phyloP scores from a whole-genome alignment of 129 eudicot species.

The Centella asiatica region DNA sequence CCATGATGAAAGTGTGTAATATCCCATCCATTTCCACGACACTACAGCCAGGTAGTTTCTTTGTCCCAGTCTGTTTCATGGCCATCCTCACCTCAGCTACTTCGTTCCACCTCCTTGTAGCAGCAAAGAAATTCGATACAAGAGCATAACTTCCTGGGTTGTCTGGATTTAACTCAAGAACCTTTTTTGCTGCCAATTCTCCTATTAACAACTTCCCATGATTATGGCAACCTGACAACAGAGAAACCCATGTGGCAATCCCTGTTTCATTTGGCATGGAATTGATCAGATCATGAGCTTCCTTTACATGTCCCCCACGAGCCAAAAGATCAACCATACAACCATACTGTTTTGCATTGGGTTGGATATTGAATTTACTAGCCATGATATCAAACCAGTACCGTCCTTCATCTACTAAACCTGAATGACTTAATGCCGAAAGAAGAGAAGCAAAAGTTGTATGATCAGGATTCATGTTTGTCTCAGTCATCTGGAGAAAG shows the following conservation, averaged over 20 bases:
- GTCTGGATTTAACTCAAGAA: slow-evolving; percentile 53
- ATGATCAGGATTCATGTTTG: slow-evolving; percentile 48
- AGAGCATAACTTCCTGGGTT: slow-evolving; percentile 49
- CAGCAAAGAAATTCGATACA: slow-evolving; percentile 62
- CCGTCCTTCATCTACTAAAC: slow-evolving; percentile 65
- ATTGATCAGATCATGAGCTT: slow-evolving; percentile 44
- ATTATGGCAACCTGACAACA: slow-evolving; percentile 71
- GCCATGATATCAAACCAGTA: slow-evolving; percentile 63
- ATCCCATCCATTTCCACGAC: slow-evolving; percentile 64
- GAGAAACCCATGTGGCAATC: slow-evolving; percentile 64
- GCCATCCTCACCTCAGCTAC: slow-evolving; percentile 51
- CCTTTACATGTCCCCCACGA: slow-evolving; percentile 67
- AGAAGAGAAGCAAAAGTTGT: slow-evolving; percentile 69
- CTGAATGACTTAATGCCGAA: slow-evolving; percentile 79
- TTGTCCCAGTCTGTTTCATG: slow-evolving; percentile 49
- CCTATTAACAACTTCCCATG: slow-evolving; percentile 49
- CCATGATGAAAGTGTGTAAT: slow-evolving; percentile 65
- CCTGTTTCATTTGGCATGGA: slow-evolving; percentile 49
- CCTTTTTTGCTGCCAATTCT: slow-evolving; percentile 48
- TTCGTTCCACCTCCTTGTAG: slow-evolving; percentile 58
- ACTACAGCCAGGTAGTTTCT: slow-evolving; percentile 78
- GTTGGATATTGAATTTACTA: slow-evolving; percentile 41
- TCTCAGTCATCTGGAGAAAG: slow-evolving; percentile 48
- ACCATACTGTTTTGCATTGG: slow-evolving; percentile 62
- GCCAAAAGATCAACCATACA: slow-evolving; percentile 85